Base-by-base conservation (phyloP, 345 rosid genomes). In the Corchorus capsularis region DNA sequence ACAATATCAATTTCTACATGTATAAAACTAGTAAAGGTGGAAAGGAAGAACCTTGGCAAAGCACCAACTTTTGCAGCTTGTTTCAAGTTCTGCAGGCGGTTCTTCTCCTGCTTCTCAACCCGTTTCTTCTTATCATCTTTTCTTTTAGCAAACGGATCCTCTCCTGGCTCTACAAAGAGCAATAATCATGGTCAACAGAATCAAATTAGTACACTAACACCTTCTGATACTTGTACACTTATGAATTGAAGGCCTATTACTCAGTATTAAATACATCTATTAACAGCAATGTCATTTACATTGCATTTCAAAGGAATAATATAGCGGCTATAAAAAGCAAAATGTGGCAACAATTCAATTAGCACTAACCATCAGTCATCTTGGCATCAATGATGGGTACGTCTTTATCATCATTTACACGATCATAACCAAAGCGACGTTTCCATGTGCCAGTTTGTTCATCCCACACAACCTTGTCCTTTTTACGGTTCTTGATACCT, bases 391-490 rank as follows among this genome's bases (percentile, higher is more conserved):
- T 87, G 71, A 93, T 90, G 57, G 98, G 94, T 54, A 93, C 68
- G 72, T 95, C 98, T 49, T 84, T 77, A 85, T 95, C 98, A 78
- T 95, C 96, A 79, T 92, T 89, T 68, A 92, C 99, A 76, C 96
- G 97, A 79, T 95, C 98, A 71, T 90, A 95, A 61, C 99, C 98
- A 85, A 81, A 90, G 37, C 93, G 87, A 37, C 96, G 96, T 83
- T 95, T 95, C 91, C 97, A 95, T 20, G 87, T 62, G 63, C 83
- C 84, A 35, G 99, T 95, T 87, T 89, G 96, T 73, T 92, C 94
- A 69, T 95, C 98, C 86, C 91, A 95, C 1, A 87, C 80, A 77
- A 87, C 82, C 83, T 95, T 95, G 85, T 95, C 98, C 73, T 87
- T 95, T 79, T 92, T 93, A 43, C 85, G 92, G 22, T 95, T 90